Evolutionary conservation across 768 basidiomycete species (phyloP), one percentile per base, ranked within the genome.

Genomic region (Harrya chromipes): DNA sequence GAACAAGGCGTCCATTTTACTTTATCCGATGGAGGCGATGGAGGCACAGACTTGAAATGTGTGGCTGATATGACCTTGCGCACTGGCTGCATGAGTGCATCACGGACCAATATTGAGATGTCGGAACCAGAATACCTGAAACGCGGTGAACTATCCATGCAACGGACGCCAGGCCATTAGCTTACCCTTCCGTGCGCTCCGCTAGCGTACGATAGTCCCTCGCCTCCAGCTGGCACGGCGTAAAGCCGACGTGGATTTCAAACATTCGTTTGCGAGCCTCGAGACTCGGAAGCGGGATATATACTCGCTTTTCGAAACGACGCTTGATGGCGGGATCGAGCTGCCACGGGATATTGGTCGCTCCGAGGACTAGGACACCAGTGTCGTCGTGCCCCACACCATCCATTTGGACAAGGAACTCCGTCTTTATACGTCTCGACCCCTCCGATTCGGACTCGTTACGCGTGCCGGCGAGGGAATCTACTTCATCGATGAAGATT

Each of bases 291-390:
- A 98, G 83, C 26, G 97, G 97, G 50, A 99, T 99, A 67, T 97
- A 93, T 75, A 99, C 94, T 49, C 97, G 85, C 71, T 97, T 97
- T 70, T 98, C 94, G 56, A 98, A 98, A 83, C 95, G 83, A 65
- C 97, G 87, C 70, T 97, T 98, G 73, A 97, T 97, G 38, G 95
- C 95, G 55, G 90, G 88, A 65, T 98, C 95, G 40, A 97, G 79
- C 64, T 94, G 90, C 95, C 95, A 98, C 3, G 97, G 97, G 45
- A 98, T 97, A 58, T 99, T 99, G 5, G 97, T 99, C 9, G 97
- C 97, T 26, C 94, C 97, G 19, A 99, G 79, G 9, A 98, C 94
- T 17, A 99, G 79, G 0, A 99, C 91, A 9, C 97, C 97, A 0
- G 90, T 90, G 68, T 97, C 94, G 52, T 99, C 97, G 62, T 97